Conservation (phyloP, 108 stramenopile genomes). For the Nitzschia inconspicua region DNA sequence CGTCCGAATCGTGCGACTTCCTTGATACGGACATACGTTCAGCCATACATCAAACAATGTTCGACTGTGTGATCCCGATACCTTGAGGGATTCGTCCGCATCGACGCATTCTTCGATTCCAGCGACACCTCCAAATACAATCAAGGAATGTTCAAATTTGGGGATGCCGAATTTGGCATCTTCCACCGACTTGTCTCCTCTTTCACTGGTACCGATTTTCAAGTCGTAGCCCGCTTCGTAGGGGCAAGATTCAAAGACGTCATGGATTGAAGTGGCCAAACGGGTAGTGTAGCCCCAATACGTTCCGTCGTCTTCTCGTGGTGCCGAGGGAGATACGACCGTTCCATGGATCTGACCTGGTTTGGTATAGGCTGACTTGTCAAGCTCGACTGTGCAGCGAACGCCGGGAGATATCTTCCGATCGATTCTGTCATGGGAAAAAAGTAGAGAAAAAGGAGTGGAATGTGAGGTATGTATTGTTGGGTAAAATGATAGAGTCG, state of each 20-base stretch:
- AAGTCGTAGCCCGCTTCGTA: conserved; percentile 90
- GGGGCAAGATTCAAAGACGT: conserved; percentile 87
- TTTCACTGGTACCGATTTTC: conserved; percentile 93
- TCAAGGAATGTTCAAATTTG: conserved; percentile 71
- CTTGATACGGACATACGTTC: conserved; percentile 84
- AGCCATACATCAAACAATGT: conserved; percentile 92
- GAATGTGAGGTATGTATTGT: not conserved
- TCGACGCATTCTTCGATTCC: conserved; percentile 97
- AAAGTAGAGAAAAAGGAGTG: not conserved
- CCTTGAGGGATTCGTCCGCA: conserved; percentile 84
- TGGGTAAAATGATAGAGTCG: not conserved
- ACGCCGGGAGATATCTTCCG: conserved; percentile 72
- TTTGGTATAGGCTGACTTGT: conserved; percentile 53
- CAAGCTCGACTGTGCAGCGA: conserved; percentile 87
- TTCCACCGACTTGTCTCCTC: conserved; percentile 81
- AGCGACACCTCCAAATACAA: conserved; percentile 96
- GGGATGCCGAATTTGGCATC: conserved; percentile 68
- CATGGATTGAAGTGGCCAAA: conserved; percentile 78
- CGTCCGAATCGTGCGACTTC: conserved; percentile 85
- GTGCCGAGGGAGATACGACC: conserved; percentile 82
- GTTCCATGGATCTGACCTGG: conserved; percentile 54
- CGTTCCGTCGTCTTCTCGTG: conserved; percentile 85
- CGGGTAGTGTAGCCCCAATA: conserved; percentile 97
- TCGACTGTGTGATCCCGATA: conserved; percentile 76
- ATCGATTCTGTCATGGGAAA: conserved; percentile 51